phyloP scores from a whole-genome alignment of 2,329 filamentous ascomycete species.

The Alternaria brassicicola region DNA sequence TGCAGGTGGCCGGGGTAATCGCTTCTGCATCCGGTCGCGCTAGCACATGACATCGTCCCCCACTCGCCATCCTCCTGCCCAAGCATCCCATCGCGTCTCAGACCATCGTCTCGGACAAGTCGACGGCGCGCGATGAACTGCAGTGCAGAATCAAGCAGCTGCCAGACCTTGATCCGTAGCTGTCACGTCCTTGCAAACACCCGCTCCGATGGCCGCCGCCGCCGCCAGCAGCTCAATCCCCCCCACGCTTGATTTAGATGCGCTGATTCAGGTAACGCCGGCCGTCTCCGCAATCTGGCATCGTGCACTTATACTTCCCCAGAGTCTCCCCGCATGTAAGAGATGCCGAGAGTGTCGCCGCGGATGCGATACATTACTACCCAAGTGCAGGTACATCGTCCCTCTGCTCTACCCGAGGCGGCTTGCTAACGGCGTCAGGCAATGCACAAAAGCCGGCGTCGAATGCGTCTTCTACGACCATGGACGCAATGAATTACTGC shows the following conservation, averaged over 20 bases:
- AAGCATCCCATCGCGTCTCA: constrained; percentile 5
- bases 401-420: background rate
- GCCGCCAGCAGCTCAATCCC: constrained; percentile 9
- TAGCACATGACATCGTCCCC: constrained; percentile 22
- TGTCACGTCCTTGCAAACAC: background rate
- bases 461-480: constrained; percentile 47
- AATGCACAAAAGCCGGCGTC: constrained; percentile 45
- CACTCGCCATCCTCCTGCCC: constrained; percentile 12
- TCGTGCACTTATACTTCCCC: constrained; percentile 15
- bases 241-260: constrained; percentile 27
- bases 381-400: constrained; percentile 39
- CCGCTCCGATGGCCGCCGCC: constrained; percentile 23
- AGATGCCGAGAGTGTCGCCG: constrained; percentile 46
- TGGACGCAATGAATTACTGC: constrained; percentile 38
- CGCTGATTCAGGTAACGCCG: constrained; percentile 31
- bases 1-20: constrained; percentile 21
- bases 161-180: background rate
- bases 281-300: constrained; percentile 1
- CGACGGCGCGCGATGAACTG: background rate
- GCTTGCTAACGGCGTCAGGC: constrained; percentile 28
- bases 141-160: background rate
- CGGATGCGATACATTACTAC: constrained; percentile 46
- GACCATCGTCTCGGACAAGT: background rate
- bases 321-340: constrained; percentile 45
- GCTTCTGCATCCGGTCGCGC: constrained; percentile 19